Conservation (phyloP, 2,329 filamentous ascomycete species). For the Calycina herbarum region DNA sequence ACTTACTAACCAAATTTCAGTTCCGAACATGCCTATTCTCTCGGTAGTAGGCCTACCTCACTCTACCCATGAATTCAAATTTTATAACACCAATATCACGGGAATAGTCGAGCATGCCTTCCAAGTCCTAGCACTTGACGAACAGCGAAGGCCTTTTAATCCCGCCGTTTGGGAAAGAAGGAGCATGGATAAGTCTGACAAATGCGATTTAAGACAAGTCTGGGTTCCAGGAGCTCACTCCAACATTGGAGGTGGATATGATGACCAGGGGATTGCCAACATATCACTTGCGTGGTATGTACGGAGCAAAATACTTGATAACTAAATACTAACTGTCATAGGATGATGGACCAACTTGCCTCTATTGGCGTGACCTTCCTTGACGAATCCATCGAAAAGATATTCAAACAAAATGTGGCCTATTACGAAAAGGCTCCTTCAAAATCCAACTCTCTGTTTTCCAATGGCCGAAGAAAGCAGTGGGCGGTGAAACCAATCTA, state of each 20-base stretch:
- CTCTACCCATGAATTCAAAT: constrained; percentile 40
- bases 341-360: constrained; percentile 50
- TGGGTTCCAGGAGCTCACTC: constrained; percentile 51
- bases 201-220: constrained; percentile 39
- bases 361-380: constrained; percentile 40
- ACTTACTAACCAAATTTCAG: constrained; percentile 33
- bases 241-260: constrained; percentile 50
- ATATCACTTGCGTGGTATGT: constrained; percentile 47
- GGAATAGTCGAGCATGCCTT: constrained; percentile 48
- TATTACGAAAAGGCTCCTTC: constrained; percentile 32
- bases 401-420: constrained; percentile 34
- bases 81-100: constrained; percentile 47
- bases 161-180: constrained; percentile 43
- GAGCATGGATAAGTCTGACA: constrained; percentile 21
- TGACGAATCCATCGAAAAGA: constrained; percentile 37
- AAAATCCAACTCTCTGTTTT: constrained; percentile 24
- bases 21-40: constrained; percentile 45
- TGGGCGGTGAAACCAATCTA: constrained; percentile 53
- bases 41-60: constrained; percentile 39
- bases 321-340: constrained; percentile 37
- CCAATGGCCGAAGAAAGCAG: constrained; percentile 24
- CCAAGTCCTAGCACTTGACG: constrained; percentile 52
- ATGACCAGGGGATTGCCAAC: constrained; percentile 49
- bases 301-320: background rate
- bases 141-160: constrained; percentile 43